Conservation (phyloP, 139 green algal genomes). For the Chlamydomonas sp. region DNA sequence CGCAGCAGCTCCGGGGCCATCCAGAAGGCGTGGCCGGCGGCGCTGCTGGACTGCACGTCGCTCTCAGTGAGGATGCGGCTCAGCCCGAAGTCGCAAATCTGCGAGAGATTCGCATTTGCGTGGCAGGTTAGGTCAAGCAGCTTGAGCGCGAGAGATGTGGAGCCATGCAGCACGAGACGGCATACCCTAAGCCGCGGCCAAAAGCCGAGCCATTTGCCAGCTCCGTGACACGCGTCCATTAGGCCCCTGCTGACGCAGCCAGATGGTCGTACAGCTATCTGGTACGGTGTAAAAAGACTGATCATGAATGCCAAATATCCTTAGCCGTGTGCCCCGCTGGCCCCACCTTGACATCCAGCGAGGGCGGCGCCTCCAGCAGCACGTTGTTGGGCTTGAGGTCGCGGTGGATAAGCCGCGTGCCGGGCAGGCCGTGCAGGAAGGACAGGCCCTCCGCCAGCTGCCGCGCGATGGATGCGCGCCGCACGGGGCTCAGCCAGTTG, state of each 20-base stretch:
- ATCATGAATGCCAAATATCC: no score
- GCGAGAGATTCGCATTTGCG: background rate
- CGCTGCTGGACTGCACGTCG: constrained; percentile 25
- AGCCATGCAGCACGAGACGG: no score
- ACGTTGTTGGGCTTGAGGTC: constrained; percentile 45
- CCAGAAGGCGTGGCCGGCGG: constrained; percentile 25
- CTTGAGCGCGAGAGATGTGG: no score
- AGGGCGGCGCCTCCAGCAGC: constrained; percentile 31
- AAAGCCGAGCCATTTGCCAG: no score
- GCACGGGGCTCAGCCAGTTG: constrained; percentile 23
- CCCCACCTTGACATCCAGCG: constrained; percentile 27
- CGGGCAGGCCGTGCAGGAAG: constrained; percentile 31
- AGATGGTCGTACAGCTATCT: no score
- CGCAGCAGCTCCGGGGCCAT: constrained; percentile 44
- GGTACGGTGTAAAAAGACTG: no score
- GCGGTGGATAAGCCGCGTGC: constrained; percentile 22
- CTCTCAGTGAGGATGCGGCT: constrained; percentile 3
- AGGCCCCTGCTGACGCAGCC: no score
- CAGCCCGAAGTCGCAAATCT: constrained; percentile 34
- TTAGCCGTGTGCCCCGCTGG: no score
- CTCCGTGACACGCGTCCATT: no score
- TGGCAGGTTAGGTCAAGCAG: background rate
- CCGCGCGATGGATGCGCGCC: constrained; percentile 8
- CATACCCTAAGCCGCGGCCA: no score
- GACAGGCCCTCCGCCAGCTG: constrained; percentile 34